Percentiles rank a stretch among this genome's conserved stretches.
phyloP scores from a whole-genome alignment of 805 yeast genomes.

The Metschnikowia hibisci region DNA sequence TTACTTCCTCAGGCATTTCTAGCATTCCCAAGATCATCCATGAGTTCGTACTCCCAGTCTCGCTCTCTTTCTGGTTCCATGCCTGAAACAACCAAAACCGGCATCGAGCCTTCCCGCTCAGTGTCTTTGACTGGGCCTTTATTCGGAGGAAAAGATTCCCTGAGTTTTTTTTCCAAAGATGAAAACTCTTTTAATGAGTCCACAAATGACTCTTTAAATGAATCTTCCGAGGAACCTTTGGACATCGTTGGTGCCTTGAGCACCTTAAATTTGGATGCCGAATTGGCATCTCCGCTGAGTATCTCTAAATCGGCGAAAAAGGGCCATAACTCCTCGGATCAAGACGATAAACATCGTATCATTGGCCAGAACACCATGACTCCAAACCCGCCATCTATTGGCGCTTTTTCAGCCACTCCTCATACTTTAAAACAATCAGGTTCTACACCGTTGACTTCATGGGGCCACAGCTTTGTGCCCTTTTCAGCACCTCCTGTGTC shows the following conservation, averaged over 20 bases:
- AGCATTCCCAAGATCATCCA: conserved; percentile 12
- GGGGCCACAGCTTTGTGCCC: conserved; percentile 32
- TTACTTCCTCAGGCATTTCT: conserved; percentile 5
- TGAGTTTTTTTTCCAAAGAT: conserved; percentile 26
- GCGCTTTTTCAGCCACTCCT: conserved; percentile 14
- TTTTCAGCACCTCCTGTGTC: conserved; percentile 37
- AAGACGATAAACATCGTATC: conserved; percentile 3
- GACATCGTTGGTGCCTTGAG: conserved; percentile 49
- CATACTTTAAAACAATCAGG: conserved; percentile 16
- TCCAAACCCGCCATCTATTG: conserved; percentile 23
- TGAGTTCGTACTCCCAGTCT: conserved; percentile 20
- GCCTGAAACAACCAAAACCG: conserved; percentile 8
- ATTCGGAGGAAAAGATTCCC: conserved; percentile 8
- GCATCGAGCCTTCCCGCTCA: conserved; percentile 14
- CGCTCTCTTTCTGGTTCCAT: conserved; percentile 21
- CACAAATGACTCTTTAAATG: conserved; percentile 10
- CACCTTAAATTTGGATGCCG: conserved; percentile 44
- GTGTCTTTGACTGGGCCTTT: conserved; percentile 23
- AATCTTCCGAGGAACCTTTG: conserved; percentile 21
- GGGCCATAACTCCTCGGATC: not conserved
- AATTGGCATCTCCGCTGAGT: conserved; percentile 18
- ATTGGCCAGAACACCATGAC: conserved; percentile 26
- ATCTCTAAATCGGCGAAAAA: not conserved
- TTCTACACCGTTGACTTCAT: conserved; percentile 36
- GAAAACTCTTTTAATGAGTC: conserved; percentile 6